Percentiles rank a stretch among this genome's conserved stretches.
Conservation (phyloP, 257 asterid species). For the Schizonepeta tenuifolia region DNA sequence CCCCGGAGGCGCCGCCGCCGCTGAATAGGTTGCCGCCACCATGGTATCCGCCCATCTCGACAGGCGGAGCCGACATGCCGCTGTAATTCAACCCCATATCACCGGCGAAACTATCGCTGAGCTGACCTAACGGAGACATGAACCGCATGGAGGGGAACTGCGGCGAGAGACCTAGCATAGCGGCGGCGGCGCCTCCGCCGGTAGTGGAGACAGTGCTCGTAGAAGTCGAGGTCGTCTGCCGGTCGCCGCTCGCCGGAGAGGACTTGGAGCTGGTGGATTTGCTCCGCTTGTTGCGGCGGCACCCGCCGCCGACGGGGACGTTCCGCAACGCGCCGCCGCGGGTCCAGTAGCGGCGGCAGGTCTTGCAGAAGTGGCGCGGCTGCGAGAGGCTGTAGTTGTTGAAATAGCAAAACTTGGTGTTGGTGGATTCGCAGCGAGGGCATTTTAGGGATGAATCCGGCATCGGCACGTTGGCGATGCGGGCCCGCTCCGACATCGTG, state of each 20-base stretch:
- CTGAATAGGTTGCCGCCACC: slow-evolving; percentile 41
- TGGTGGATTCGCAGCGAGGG: slow-evolving; percentile 86
- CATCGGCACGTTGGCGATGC: slow-evolving; percentile 77
- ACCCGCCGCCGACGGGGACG: slow-evolving; percentile 91
- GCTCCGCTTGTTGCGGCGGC: slow-evolving; percentile 70
- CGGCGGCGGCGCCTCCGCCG: slow-evolving; percentile 29
- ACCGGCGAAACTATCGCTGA: slow-evolving; percentile 41
- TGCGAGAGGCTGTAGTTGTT: slow-evolving; percentile 89
- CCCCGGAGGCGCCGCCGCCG: slow-evolving; percentile 29
- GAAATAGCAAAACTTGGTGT: slow-evolving; percentile 91
- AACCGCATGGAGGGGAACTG: slow-evolving; percentile 60
- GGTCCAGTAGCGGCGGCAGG: slow-evolving; percentile 90
- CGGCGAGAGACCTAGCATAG: slow-evolving; percentile 43
- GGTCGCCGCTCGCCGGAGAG: slow-evolving; percentile 59
- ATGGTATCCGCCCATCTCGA: slow-evolving; percentile 49
- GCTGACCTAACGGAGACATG: slow-evolving; percentile 69
- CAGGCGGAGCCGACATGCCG: slow-evolving; percentile 46
- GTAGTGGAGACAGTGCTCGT: slow-evolving; percentile 48
- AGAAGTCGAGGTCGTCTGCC: slow-evolving; percentile 50
- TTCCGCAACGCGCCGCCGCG: slow-evolving; percentile 80
- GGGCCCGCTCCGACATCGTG: slow-evolving; percentile 87
- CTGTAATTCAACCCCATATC: slow-evolving; percentile 51
- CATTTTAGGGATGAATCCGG: slow-evolving; percentile 85
- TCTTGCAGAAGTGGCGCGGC: slow-evolving; percentile 96
- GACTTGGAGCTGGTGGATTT: slow-evolving; percentile 58